Evolutionary conservation across 2,329 filamentous ascomycete genomes (phyloP).

Genomic region (Ramularia collo-cygni): DNA sequence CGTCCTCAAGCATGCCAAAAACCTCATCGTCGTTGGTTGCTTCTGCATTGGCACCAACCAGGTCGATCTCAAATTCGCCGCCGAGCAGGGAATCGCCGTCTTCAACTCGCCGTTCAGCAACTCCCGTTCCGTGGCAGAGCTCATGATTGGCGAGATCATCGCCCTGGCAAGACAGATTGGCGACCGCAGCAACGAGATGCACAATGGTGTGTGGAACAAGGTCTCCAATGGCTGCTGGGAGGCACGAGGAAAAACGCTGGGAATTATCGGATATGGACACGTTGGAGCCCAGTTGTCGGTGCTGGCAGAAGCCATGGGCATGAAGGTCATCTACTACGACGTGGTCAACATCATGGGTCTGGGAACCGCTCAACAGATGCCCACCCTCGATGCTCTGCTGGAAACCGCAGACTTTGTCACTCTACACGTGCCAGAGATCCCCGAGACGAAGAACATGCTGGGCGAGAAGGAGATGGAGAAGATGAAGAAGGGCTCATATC

Average conservation of each 20-base stretch:
- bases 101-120: constrained; percentile 99
- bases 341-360: constrained; percentile 90
- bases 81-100: constrained; percentile 81
- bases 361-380: constrained; percentile 78
- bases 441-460: constrained; percentile 92
- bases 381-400: constrained; percentile 69
- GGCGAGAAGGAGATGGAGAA: constrained; percentile 67
- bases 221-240: constrained; percentile 97
- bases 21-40: constrained; percentile 91
- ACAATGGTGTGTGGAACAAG: constrained; percentile 95
- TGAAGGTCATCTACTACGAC: constrained; percentile 97
- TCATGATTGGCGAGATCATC: constrained; percentile 93
- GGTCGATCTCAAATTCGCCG: constrained; percentile 78
- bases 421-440: constrained; percentile 85
- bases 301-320: constrained; percentile 92
- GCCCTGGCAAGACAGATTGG: constrained; percentile 82
- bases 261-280: constrained; percentile 94
- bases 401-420: constrained; percentile 83
- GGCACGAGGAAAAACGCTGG: constrained; percentile 92
- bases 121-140: constrained; percentile 90
- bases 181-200: constrained; percentile 90
- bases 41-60: constrained; percentile 99
- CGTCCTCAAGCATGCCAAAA: constrained; percentile 82
- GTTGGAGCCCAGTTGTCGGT: constrained; percentile 96
- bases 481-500: constrained; percentile 90